These are phyloP conservation scores for Talaromyces sp. DNA, from an alignment of 2,329 filamentous ascomycete genomes.

Conservation along the genomic window DNA sequence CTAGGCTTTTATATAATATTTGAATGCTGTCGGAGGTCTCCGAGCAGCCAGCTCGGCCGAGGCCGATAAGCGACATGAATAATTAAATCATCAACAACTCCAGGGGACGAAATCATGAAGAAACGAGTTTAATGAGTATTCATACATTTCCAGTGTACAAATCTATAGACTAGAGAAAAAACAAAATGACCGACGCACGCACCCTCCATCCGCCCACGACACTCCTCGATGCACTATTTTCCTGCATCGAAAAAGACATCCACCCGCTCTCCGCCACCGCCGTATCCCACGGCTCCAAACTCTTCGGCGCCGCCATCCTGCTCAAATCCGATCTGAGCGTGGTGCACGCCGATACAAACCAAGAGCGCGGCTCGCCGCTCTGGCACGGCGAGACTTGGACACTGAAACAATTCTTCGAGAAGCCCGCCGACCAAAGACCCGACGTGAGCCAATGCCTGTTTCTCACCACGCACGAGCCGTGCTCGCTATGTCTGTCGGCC, in stretches of 20 bases:
- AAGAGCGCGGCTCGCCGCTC: constrained; percentile 5
- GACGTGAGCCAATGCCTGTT: constrained; percentile 1
- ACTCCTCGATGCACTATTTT: constrained; percentile 5
- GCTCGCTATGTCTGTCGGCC: constrained; percentile 7
- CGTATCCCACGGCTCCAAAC: constrained; percentile 5
- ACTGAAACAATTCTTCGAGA: constrained; percentile 8
- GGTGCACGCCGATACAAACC: constrained; percentile 8
- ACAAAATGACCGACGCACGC: constrained; percentile 5
- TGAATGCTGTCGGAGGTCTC: neutral
- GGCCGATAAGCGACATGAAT: neutral
- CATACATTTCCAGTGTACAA: neutral
- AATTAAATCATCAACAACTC: neutral
- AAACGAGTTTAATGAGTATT: neutral
- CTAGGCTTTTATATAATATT: neutral
- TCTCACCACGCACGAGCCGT: constrained; percentile 8
- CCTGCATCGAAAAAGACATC: constrained; percentile 5
- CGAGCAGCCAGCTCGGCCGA: neutral
- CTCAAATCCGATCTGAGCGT: constrained; percentile 6
- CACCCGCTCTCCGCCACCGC: constrained; percentile 6
- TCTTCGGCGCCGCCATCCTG: constrained; percentile 5
- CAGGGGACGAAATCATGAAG: neutral
- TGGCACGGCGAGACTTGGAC: constrained; percentile 10
- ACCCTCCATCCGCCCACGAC: constrained; percentile 2
- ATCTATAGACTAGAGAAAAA: neutral
- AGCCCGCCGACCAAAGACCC: neutral